These are phyloP conservation scores for Actinomucor elegans DNA, from an alignment of 371 early-diverging fungal genomes.

Conservation along the genomic window DNA sequence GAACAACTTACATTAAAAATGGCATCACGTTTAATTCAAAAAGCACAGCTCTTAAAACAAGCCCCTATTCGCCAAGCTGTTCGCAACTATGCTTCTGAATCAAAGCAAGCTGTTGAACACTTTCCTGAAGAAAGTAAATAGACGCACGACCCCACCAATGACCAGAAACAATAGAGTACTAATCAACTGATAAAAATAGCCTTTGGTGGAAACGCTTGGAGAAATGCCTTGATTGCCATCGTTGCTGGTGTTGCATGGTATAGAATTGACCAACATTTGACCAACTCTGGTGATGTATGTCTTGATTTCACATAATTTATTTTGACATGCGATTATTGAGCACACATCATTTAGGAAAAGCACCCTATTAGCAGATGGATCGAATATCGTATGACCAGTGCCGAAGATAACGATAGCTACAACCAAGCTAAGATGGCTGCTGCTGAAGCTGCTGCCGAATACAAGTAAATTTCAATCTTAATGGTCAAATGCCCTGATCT, in stretches of 20 bases:
- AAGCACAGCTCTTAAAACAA: conserved; percentile 14
- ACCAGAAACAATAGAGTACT: too few relatives aligned
- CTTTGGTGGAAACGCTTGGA: conserved; percentile 40
- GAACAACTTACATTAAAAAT: conserved; percentile 17
- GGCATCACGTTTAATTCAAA: conserved; percentile 26
- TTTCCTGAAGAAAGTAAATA: conserved; percentile 25
- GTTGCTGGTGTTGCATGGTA: conserved; percentile 45
- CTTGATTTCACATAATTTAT: neutral
- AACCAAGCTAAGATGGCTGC: conserved; percentile 26
- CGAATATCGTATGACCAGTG: conserved; percentile 42
- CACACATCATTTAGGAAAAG: conserved; percentile 47
- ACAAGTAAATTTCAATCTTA: conserved; percentile 43
- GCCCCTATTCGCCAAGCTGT: conserved; percentile 15
- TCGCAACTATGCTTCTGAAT: conserved; percentile 23
- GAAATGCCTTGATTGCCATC: conserved; percentile 39
- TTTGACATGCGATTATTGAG: too few relatives aligned
- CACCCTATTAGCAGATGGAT: conserved; percentile 50
- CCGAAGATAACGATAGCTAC: conserved; percentile 31
- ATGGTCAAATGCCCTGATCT: too few relatives aligned
- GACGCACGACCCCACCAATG: too few relatives aligned
- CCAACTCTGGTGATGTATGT: conserved; percentile 28
- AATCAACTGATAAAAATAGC: too few relatives aligned
- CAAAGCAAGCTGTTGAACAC: conserved; percentile 19
- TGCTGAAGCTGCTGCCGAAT: conserved; percentile 41
- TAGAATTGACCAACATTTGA: conserved; percentile 37